Evolutionary conservation across 192 early-diverging fungal species (phyloP), one percentile per base, ranked within the genome.

Genomic region (Umbelopsis sp.): DNA sequence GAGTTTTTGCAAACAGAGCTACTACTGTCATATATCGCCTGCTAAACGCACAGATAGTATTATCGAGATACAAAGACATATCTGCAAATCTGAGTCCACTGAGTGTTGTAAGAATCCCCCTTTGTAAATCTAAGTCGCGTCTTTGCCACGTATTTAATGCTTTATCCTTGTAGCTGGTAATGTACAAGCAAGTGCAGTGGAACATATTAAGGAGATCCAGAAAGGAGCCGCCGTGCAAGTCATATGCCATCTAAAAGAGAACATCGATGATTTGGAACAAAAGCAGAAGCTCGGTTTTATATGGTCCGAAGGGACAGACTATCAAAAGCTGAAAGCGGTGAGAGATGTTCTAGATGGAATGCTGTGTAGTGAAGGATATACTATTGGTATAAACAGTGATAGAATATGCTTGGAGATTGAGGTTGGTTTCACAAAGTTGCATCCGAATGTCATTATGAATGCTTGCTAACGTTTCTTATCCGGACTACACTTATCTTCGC

Each of bases 291-390:
- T 61, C 12, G 55, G 55, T 1, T 61, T 61, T 18, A 18, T 61
- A 18, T 61, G 55, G 55, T 22, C 7, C 4, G 55, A 61, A 35
- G 55, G 23, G 27, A 35, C 55, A 61, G 27, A 61, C 8, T 33
- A 35, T 16, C 27, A 61, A 18, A 61, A 33, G 13, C 18, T 61
- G 2, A 12, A 27, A 11, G 30, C 55, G 0, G 13, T 61, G 2
- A 30, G 55, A 61, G 33, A 61, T 61, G 16, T 55, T 44, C 23
- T 69, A 51, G 33, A 67, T 47, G 66, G 66, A 6, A 49, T 67
- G 21, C 9, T 67, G 11, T 22, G 49, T 47, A 48, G 46, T 27
- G 11, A 45, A 25, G 66, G 22, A 67, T 49, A 23, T 49, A 49
- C 47, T 10, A 49, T 37, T 12, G 55, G 55, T 16, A 35, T 30